Percentiles rank a stretch among this genome's conserved stretches.
These are phyloP conservation scores for Xerocomellus intermedius DNA, from an alignment of 768 basidiomycete genomes.

Conservation along the genomic window DNA sequence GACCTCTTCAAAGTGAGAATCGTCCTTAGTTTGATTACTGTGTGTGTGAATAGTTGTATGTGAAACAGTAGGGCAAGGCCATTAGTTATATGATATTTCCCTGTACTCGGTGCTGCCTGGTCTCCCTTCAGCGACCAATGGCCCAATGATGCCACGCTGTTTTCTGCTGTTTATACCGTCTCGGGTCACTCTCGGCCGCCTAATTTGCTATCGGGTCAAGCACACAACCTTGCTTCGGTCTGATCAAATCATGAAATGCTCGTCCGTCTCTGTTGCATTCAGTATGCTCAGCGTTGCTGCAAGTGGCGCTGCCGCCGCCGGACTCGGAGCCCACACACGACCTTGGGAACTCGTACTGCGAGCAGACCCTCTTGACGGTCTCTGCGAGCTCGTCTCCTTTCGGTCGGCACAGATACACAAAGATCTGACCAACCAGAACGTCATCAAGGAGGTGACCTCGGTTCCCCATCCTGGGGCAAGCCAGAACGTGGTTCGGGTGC, in stretches of 20 bases:
- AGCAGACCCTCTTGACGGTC: constrained; percentile 14
- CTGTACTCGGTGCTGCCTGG: too few species aligned
- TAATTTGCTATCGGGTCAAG: too few species aligned
- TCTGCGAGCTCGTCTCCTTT: constrained; percentile 21
- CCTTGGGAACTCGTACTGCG: constrained; percentile 48
- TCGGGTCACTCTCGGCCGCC: too few species aligned
- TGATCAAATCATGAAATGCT: constrained; percentile 13
- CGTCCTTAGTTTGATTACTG: background rate
- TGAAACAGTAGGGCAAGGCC: background rate
- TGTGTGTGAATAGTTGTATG: background rate
- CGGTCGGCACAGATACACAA: constrained; percentile 22
- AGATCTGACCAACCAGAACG: constrained; percentile 5
- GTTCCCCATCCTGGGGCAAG: constrained; percentile 7
- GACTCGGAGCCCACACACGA: constrained; percentile 76
- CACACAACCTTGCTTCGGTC: background rate
- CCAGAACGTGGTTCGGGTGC: constrained; percentile 15
- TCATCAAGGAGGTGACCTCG: constrained; percentile 9
- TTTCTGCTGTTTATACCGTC: constrained; percentile 3
- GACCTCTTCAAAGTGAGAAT: background rate
- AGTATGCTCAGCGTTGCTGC: constrained; percentile 1
- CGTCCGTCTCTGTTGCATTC: constrained; percentile 2
- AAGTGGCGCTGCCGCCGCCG: background rate
- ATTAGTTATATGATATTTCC: background rate
- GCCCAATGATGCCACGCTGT: background rate
- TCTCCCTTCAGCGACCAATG: background rate